Evolutionary conservation across 345 rosid genomes (phyloP), one percentile per base, ranked within the genome.

Genomic region (Erucastrum elatum): DNA sequence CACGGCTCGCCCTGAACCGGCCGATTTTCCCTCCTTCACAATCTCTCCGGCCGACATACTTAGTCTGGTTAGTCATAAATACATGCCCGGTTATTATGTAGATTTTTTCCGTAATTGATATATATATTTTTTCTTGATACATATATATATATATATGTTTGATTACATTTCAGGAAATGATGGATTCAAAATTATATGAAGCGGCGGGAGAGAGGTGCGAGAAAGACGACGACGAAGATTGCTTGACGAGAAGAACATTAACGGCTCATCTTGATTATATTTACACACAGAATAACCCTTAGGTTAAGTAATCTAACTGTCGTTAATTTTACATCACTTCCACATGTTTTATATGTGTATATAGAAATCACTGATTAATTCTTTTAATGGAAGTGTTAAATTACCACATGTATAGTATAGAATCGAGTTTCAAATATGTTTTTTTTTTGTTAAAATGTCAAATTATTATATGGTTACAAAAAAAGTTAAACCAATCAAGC

Each of bases 211-310:
- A 80, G 55, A 76, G 55, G 83, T 88, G 94, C 56, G 84, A 84
- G 59, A 88, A 86, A 35, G 64, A 76, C 29, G 83, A 62, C 17
- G 87, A 86, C 37, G 90, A 90, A 37, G 90, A 90, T 65, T 88
- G 94, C 58, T 66, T 87, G 81, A 75, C 74, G 70, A 82, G 86
- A 72, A 84, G 88, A 75, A 78, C 90, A 74, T 86, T 87, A 39
- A 86, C 84, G 21, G 86, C 89, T 66, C 90, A 90, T 83, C 33
- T 64, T 26, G 92, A 90, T 68, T 90, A 90, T 49, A 84, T 88
- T 53, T 90, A 79, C 35, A 79, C 74, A 60, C 73, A 73, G 21
- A 60, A 72, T 15, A 61, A 73, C 7, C 16, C 15, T 12, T 77
- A 77, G 56, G 11, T 69, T 46, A 25, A 49, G 25, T 76, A 33